Conservation (phyloP, 2,329 filamentous ascomycete species). For the Penicillium oxalicum region DNA sequence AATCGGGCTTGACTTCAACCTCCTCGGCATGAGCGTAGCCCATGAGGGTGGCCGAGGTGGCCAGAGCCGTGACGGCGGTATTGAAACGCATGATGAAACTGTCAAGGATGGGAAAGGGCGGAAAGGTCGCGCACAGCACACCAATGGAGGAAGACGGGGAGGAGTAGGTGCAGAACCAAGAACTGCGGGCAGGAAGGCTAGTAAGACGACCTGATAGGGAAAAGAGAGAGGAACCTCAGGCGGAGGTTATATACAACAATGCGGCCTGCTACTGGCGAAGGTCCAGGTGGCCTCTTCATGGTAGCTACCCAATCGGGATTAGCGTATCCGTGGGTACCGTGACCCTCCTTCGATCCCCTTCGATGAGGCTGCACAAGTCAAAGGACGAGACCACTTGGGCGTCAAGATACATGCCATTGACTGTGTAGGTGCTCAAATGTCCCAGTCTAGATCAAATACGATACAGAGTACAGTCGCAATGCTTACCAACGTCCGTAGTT, state of each 20-base stretch:
- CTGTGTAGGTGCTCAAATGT: no score
- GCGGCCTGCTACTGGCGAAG: slow-evolving; percentile 5
- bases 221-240: slow-evolving; percentile 10
- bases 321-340: slow-evolving; percentile 12
- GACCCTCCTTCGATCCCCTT: slow-evolving; percentile 9
- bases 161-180: no score
- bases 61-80: slow-evolving; percentile 63
- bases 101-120: slow-evolving; percentile 1
- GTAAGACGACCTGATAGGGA: slow-evolving; percentile 12
- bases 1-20: slow-evolving; percentile 53
- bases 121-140: slow-evolving; percentile 18
- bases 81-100: slow-evolving; percentile 72
- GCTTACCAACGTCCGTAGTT: no score
- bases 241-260: slow-evolving; percentile 28
- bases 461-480: no score
- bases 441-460: no score
- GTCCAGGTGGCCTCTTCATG: slow-evolving; percentile 43
- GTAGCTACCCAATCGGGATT: slow-evolving; percentile 22
- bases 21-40: slow-evolving; percentile 62
- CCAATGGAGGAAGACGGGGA: slow-evolving; percentile 7
- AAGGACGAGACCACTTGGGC: no score
- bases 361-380: neutral
- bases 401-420: neutral
- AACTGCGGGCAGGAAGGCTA: slow-evolving; percentile 9
- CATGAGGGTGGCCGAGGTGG: slow-evolving; percentile 64